phyloP scores from a whole-genome alignment of 805 yeast species.

The Hanseniaspora clermontiae region DNA sequence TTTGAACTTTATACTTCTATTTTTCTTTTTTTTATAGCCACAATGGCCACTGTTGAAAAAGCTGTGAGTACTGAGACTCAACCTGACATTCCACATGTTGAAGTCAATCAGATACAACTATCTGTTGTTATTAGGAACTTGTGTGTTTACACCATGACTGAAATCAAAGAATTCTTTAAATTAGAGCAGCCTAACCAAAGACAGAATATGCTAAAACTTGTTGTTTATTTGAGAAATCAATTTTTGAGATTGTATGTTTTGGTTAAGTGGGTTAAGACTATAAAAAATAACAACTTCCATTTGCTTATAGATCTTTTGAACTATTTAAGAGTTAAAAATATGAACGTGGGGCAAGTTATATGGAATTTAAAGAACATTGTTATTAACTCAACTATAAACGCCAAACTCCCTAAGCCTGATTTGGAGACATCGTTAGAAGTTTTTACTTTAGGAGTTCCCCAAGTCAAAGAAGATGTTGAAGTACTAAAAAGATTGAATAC shows the following conservation, averaged over 20 bases:
- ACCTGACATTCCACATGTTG: slow-evolving; percentile 27
- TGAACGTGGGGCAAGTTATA: slow-evolving; percentile 48
- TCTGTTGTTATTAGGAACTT: slow-evolving; percentile 25
- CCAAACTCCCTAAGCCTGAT: slow-evolving; percentile 88
- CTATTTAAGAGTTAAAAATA: slow-evolving; percentile 75
- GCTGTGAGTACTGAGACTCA: not conserved
- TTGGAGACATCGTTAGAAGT: slow-evolving; percentile 79
- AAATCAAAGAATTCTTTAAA: slow-evolving; percentile 26
- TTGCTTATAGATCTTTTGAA: slow-evolving; percentile 72
- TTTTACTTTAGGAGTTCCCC: slow-evolving; percentile 63
- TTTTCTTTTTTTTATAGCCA: not conserved
- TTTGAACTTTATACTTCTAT: not conserved
- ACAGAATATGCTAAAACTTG: slow-evolving; percentile 49
- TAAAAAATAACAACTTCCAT: slow-evolving; percentile 54
- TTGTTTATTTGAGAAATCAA: slow-evolving; percentile 68
- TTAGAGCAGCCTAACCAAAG: slow-evolving; percentile 37
- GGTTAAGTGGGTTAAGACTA: slow-evolving; percentile 68
- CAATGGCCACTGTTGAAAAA: not conserved
- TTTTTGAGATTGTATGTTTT: slow-evolving; percentile 74
- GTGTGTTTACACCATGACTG: slow-evolving; percentile 26
- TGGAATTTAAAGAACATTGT: slow-evolving; percentile 53
- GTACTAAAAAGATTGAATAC: slow-evolving; percentile 24
- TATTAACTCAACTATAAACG: slow-evolving; percentile 51
- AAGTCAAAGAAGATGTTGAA: slow-evolving; percentile 51
- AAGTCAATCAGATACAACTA: slow-evolving; percentile 26